These are phyloP conservation scores for Solanum gracilifrons DNA, from an alignment of 257 asterid genomes.

Conservation along the genomic window DNA sequence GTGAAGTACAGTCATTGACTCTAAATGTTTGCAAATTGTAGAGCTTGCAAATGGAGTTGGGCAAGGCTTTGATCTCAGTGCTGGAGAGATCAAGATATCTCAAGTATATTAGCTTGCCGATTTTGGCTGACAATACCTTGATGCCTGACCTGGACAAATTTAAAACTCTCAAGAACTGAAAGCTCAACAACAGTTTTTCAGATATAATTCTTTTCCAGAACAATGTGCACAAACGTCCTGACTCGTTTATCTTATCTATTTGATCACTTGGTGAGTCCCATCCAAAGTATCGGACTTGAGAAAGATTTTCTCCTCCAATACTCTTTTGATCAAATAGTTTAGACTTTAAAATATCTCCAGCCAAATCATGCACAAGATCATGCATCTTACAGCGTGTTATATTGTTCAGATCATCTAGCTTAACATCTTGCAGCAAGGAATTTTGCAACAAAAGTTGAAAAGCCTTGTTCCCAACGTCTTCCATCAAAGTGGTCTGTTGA, in stretches of 20 bases:
- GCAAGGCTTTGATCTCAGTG: background rate
- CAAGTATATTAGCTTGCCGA: background rate
- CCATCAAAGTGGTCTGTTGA: background rate
- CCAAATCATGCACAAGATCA: conserved; percentile 17
- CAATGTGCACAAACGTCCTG: background rate
- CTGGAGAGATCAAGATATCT: background rate
- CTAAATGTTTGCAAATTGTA: conserved; percentile 12
- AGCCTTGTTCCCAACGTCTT: conserved; percentile 5
- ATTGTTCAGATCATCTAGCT: too few relatives aligned
- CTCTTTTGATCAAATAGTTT: background rate
- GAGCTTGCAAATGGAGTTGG: background rate
- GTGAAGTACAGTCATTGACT: background rate
- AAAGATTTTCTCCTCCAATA: too few relatives aligned
- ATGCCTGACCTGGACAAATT: background rate
- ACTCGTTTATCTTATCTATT: too few relatives aligned
- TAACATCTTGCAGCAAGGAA: too few relatives aligned
- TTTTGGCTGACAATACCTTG: background rate
- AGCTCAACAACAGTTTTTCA: background rate
- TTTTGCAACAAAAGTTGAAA: too few relatives aligned
- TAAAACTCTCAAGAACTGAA: background rate
- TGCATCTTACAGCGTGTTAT: too few relatives aligned
- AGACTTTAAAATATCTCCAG: background rate
- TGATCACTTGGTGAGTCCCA: too few relatives aligned
- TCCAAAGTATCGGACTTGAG: too few relatives aligned
- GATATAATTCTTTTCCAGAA: background rate